These are phyloP conservation scores for Yamadazyma diospyri DNA, from an alignment of 1,139 yeast genomes.

Conservation along the genomic window DNA sequence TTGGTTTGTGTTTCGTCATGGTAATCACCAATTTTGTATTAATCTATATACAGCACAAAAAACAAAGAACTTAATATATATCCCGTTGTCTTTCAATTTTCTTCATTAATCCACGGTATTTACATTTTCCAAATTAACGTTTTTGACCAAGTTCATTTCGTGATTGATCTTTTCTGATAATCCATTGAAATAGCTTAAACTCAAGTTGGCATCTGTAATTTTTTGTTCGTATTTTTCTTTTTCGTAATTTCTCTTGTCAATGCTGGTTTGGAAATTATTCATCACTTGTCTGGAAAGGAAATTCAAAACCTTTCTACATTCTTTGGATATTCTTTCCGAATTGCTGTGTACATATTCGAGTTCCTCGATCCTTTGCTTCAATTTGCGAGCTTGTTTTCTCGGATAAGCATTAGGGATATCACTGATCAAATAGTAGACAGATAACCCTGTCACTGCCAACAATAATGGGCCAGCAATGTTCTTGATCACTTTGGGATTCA, in stretches of 20 bases:
- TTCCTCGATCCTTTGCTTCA: conserved; percentile 56
- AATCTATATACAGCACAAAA: conserved; percentile 25
- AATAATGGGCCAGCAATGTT: conserved; percentile 44
- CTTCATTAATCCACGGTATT: conserved; percentile 37
- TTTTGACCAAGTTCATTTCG: conserved; percentile 45
- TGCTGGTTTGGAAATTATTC: conserved; percentile 65
- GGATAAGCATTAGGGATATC: conserved; percentile 92
- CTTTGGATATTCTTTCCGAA: conserved; percentile 74
- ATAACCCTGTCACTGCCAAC: conserved; percentile 52
- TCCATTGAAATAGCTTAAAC: conserved; percentile 57
- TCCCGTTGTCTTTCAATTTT: no score
- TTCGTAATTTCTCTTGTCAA: conserved; percentile 61
- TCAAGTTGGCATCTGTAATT: conserved; percentile 56
- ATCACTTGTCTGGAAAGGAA: conserved; percentile 84
- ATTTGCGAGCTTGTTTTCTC: conserved; percentile 71
- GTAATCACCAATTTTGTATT: conserved; percentile 21
- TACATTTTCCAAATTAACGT: conserved; percentile 52
- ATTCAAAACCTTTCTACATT: conserved; percentile 75
- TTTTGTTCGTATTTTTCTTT: conserved; percentile 54
- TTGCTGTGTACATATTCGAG: conserved; percentile 77
- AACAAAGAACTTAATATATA: conserved; percentile 4
- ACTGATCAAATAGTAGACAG: conserved; percentile 61
- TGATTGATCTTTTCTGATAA: conserved; percentile 46
- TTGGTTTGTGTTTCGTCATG: conserved; percentile 22
- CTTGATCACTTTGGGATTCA: conserved; percentile 30